Evolutionary conservation across 2,329 filamentous ascomycete species (phyloP).

Genomic region (Paracamarosporium sp.): DNA sequence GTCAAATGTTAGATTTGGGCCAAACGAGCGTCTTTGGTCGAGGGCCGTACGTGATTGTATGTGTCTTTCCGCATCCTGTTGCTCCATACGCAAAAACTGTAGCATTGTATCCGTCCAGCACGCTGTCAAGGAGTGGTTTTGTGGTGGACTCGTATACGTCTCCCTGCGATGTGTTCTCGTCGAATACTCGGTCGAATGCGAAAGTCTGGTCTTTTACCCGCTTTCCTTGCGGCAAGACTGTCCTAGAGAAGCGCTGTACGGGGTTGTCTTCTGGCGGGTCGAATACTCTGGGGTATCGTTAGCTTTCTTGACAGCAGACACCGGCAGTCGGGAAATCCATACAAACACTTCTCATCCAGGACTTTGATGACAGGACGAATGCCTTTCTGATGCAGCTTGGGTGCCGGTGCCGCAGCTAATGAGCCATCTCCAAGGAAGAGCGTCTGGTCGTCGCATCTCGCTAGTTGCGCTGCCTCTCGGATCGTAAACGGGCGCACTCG

Average conservation of each 20-base stretch:
- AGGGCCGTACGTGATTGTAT: constrained; percentile 73
- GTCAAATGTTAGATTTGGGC: constrained; percentile 22
- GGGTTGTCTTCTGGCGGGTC: constrained; percentile 96
- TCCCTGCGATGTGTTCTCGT: constrained; percentile 88
- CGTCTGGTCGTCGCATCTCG: constrained; percentile 79
- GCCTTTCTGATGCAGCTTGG: constrained; percentile 84
- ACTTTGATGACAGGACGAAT: constrained; percentile 94
- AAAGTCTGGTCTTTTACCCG: constrained; percentile 98
- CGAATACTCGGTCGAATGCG: constrained; percentile 94
- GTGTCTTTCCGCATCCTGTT: constrained; percentile 97
- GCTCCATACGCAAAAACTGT: constrained; percentile 98
- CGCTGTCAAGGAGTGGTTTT: constrained; percentile 86
- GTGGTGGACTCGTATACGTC: constrained; percentile 97
- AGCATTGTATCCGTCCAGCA: constrained; percentile 97
- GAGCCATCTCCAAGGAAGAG: constrained; percentile 97
- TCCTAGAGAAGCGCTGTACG: constrained; percentile 84
- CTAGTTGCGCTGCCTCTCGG: constrained; percentile 90
- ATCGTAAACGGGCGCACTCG: constrained; percentile 76
- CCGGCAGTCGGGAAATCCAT: constrained; percentile 45
- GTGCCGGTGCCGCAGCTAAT: constrained; percentile 82
- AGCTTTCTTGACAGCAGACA: constrained; percentile 17
- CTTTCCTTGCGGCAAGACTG: constrained; percentile 80
- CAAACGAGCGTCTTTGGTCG: constrained; percentile 48
- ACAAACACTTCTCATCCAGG: constrained; percentile 95
- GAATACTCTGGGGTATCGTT: constrained; percentile 73